These are phyloP conservation scores for Metarhizium humberi DNA, from an alignment of 2,329 filamentous ascomycete genomes.

Conservation along the genomic window DNA sequence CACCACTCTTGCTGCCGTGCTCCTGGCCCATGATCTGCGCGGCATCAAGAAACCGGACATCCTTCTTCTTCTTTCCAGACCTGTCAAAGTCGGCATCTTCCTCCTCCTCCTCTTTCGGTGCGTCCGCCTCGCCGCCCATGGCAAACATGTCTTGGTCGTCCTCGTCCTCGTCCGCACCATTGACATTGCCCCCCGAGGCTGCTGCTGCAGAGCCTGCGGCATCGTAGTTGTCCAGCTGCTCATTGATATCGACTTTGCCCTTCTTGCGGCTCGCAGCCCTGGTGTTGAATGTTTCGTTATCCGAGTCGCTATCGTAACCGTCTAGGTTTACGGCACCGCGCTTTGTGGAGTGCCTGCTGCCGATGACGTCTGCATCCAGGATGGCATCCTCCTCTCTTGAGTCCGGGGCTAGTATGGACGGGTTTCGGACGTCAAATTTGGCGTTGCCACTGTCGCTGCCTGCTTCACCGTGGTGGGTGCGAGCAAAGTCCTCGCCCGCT, in stretches of 20 bases:
- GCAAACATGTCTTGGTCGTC: constrained; percentile 84
- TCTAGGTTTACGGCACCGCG: constrained; percentile 93
- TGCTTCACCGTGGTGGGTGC: constrained; percentile 56
- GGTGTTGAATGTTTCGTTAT: constrained; percentile 79
- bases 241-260: constrained; percentile 39
- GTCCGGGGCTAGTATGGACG: constrained; percentile 81
- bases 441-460: constrained; percentile 59
- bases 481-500: constrained; percentile 70
- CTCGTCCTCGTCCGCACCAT: constrained; percentile 36
- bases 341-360: constrained; percentile 67
- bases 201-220: constrained; percentile 31
- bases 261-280: constrained; percentile 53
- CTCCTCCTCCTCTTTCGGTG: constrained; percentile 27
- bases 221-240: constrained; percentile 47
- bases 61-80: constrained; percentile 50
- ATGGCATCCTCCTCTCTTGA: constrained; percentile 61
- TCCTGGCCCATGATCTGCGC: constrained; percentile 72
- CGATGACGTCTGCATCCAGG: constrained; percentile 88
- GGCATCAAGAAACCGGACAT: constrained; percentile 50
- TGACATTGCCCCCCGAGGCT: constrained; percentile 16
- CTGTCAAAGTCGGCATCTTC: constrained; percentile 23
- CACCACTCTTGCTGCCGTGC: constrained; percentile 61
- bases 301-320: constrained; percentile 91
- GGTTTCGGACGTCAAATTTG: constrained; percentile 91
- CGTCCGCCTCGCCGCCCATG: constrained; percentile 41